Conservation (phyloP, 169 alveolate species). For the Plasmodium falciparum region DNA sequence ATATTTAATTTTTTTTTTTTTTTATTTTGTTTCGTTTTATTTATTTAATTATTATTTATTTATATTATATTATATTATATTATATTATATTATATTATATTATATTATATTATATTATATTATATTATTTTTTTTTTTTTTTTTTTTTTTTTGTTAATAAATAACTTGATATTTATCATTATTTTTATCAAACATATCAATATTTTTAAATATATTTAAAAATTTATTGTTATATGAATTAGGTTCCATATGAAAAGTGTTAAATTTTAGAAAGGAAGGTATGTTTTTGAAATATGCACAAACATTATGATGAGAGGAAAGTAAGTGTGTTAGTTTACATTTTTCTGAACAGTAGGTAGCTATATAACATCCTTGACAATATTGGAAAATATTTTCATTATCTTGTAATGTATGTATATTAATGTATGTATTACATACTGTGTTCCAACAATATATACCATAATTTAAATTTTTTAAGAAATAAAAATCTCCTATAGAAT, state of each 20-base stretch:
- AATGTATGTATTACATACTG: conserved; percentile 49
- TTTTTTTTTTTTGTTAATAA: conserved; percentile 4
- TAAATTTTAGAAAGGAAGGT: conserved; percentile 58
- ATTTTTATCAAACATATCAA: conserved; percentile 46
- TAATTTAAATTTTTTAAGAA: conserved; percentile 58
- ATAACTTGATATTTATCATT: conserved; percentile 50
- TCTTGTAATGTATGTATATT: conserved; percentile 41
- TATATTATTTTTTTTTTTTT: too few relatives aligned
- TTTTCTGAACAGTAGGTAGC: conserved; percentile 72
- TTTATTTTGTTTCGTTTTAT: too few relatives aligned
- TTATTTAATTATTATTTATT: background rate
- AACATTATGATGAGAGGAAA: conserved; percentile 64
- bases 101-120: too few relatives aligned
- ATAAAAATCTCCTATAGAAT: conserved; percentile 64
- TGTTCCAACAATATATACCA: conserved; percentile 76
- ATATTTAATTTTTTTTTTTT: too few relatives aligned
- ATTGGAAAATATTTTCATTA: conserved; percentile 57
- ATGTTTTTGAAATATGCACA: conserved; percentile 57
- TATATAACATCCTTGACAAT: conserved; percentile 68
- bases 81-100: too few relatives aligned
- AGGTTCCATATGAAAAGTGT: conserved; percentile 3
- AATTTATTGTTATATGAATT: conserved; percentile 18
- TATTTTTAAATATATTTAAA: conserved; percentile 53
- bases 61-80: background rate
- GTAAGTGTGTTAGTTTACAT: conserved; percentile 43